Evolutionary conservation across 352 stramenopile genomes (phyloP).

Genomic region (Globisporangium spiculum): DNA sequence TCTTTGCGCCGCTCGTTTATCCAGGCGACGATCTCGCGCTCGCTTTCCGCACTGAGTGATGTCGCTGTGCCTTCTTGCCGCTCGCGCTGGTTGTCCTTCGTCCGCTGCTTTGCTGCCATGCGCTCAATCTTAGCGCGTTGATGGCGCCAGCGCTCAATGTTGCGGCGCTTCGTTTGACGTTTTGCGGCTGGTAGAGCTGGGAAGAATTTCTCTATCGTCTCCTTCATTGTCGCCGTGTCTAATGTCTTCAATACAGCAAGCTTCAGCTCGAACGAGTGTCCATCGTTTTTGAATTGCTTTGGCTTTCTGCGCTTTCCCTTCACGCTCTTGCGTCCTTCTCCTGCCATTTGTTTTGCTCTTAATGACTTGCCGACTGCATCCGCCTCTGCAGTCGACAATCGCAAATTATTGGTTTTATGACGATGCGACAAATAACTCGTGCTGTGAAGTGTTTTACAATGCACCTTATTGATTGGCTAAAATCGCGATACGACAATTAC

Average conservation of each 20-base stretch:
- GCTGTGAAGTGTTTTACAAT: too few species aligned
- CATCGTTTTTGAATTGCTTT: conserved; percentile 5
- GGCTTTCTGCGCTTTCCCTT: conserved; percentile 3
- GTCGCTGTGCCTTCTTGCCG: background rate
- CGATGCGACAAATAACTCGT: conserved; percentile 1
- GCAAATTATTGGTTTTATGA: conserved; percentile 4
- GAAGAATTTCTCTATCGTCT: background rate
- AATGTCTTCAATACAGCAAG: conserved; percentile 1
- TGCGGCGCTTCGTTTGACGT: background rate
- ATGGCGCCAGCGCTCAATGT: background rate
- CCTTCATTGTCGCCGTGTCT: background rate
- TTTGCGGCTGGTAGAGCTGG: background rate
- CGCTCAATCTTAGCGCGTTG: conserved; percentile 1
- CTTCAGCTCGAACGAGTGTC: conserved; percentile 8
- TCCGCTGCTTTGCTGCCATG: background rate
- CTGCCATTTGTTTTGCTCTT: background rate
- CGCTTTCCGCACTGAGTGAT: background rate
- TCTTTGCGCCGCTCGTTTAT: background rate
- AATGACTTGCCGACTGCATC: background rate
- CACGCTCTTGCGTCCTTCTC: background rate
- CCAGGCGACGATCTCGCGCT: background rate
- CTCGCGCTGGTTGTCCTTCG: conserved; percentile 3
- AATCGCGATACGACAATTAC: too few species aligned
- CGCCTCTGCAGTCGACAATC: background rate
- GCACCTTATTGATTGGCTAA: too few species aligned